Conservation (phyloP, 768 basidiomycete species). For the Fibroporia radiculosa region DNA sequence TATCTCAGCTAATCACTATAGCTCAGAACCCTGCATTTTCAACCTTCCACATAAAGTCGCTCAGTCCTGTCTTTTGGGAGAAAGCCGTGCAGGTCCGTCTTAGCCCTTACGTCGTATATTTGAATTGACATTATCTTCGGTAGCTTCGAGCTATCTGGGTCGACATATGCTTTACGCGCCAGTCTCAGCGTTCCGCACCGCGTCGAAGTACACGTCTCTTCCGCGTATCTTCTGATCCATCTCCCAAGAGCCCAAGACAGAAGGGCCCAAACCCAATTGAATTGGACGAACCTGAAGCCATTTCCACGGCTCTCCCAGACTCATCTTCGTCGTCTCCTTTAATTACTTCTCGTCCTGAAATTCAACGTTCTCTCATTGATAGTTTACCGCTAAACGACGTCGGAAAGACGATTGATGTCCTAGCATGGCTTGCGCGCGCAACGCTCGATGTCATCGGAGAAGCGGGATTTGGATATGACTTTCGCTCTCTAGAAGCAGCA, state of each 20-base stretch:
- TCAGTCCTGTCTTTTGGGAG: slow-evolving; percentile 50
- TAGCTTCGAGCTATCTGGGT: slow-evolving; percentile 43
- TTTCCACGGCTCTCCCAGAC: no score
- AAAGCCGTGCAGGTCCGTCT: slow-evolving; percentile 43
- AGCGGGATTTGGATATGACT: slow-evolving; percentile 54
- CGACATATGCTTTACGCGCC: slow-evolving; percentile 8
- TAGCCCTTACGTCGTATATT: background rate
- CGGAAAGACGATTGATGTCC: slow-evolving; percentile 42
- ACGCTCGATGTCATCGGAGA: slow-evolving; percentile 76
- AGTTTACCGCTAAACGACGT: no score
- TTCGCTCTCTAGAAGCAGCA: slow-evolving; percentile 39
- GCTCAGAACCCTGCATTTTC: slow-evolving; percentile 49
- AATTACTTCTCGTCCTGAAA: no score
- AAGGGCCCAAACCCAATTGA: no score
- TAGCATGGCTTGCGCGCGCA: slow-evolving; percentile 56
- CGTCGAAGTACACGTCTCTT: background rate
- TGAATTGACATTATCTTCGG: background rate
- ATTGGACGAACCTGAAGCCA: no score
- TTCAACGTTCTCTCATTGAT: no score
- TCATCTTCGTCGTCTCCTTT: no score
- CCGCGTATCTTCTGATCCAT: no score
- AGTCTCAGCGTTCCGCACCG: background rate
- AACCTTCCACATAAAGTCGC: slow-evolving; percentile 37
- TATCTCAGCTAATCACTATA: slow-evolving; percentile 9
- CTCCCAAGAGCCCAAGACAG: no score